These are phyloP conservation scores for Ecytonucleospora hepatopenaei DNA, from an alignment of 371 early-diverging fungal genomes.

Conservation along the genomic window DNA sequence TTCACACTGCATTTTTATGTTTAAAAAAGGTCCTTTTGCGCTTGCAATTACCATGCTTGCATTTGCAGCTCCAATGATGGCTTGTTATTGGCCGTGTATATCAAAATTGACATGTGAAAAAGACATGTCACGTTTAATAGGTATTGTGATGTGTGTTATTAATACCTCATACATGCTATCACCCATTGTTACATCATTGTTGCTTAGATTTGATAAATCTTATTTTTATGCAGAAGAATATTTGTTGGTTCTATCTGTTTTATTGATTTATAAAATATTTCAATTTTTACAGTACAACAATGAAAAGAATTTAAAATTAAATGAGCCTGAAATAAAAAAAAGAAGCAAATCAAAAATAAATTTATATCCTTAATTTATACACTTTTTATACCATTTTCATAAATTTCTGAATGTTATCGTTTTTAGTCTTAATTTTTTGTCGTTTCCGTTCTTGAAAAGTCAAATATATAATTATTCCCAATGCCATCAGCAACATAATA, in stretches of 20 bases:
- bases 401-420: neutral
- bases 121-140: constrained; percentile 41
- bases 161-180: constrained; percentile 51
- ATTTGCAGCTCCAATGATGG: constrained; percentile 37
- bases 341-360: neutral
- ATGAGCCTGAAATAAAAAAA: neutral
- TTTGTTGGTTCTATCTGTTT: constrained; percentile 4
- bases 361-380: neutral
- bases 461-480: neutral
- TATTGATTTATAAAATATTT: neutral
- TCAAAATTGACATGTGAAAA: constrained; percentile 41
- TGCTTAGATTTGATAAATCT: constrained; percentile 3
- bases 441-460: neutral
- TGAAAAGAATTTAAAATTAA: constrained; percentile 19
- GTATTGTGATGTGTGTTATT: constrained; percentile 39
- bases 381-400: neutral
- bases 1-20: constrained; percentile 39
- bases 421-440: neutral
- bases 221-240: constrained; percentile 26
- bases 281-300: constrained; percentile 18
- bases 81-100: constrained; percentile 55
- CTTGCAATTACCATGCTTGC: constrained; percentile 33
- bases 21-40: constrained; percentile 3
- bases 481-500: neutral
- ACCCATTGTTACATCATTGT: constrained; percentile 33